Evolutionary conservation across 805 yeast genomes (phyloP), one percentile per base, ranked within the genome.

Genomic region (Schwanniomyces sp.): DNA sequence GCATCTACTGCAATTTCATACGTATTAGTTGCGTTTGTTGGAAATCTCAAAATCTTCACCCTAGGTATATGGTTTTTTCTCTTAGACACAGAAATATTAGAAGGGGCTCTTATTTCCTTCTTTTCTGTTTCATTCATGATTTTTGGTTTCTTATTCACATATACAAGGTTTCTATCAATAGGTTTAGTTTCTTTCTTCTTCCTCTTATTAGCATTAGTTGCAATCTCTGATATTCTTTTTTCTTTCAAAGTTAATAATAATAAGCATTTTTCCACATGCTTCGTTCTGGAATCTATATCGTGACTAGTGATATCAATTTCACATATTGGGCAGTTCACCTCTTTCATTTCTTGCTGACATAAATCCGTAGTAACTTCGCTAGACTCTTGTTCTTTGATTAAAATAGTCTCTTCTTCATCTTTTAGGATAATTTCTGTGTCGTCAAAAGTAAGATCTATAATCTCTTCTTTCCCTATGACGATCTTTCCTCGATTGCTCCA

Each of bases 1-100:
- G 91, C 91, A 66, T 86, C 94, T 24, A 86, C 88, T 2, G 75
- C 57, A 0, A 84, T 78, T 2, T 80, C 54, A 46, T 74, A 67
- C 38, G 60, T 58, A 10, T 50, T 48, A 3, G 56, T 50, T 12
- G 29, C 4, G 7, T 49, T 26, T 5, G 48, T 41, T 7, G 63
- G 67, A 47, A 86, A 81, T 0, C 61, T 53, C 16, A 86, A 54
- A 5, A 76, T 70, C 56, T 86, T 86, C 44, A 82, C 71, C 0
- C 68, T 67, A 0, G 90, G 90, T 2, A 84, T 74, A 1, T 73
- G 73, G 24, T 58, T 65, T 45, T 62, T 60, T 14, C 43, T 37
- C n/a, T 41, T 45, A 18, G 50, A 32, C 6, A 34, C 18, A n/a
- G 30, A 14, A 5, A 46, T 38, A 11, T 21, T 34, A 7, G 44